phyloP scores from a whole-genome alignment of 148 eudicot genomes.

The Polygonum maritimum region DNA sequence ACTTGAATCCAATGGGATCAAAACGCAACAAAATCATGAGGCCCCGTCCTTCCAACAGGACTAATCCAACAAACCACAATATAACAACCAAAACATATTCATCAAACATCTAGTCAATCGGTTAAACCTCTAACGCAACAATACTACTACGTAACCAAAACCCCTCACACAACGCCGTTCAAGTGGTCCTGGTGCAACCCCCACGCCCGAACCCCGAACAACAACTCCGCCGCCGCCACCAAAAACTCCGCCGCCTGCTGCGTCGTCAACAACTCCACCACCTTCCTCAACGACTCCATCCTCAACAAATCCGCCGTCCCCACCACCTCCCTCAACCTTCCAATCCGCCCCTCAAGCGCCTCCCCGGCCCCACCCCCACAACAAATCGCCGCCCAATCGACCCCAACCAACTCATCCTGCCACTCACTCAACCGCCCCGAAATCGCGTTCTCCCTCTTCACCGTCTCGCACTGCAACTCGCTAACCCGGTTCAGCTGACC shows the following conservation, averaged over 20 bases:
- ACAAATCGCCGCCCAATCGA: constrained; percentile 17
- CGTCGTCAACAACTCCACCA: constrained; percentile 68
- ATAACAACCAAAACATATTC: too few relatives aligned
- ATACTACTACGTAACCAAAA: too few relatives aligned
- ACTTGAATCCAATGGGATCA: too few relatives aligned
- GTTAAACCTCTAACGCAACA: too few relatives aligned
- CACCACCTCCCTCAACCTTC: constrained; percentile 33
- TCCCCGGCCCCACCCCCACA: constrained; percentile 16
- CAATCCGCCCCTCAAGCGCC: constrained; percentile 19
- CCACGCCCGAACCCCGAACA: constrained; percentile 57
- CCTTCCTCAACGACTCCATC: constrained; percentile 37
- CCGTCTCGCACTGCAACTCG: constrained; percentile 71
- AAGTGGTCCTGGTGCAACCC: constrained; percentile 43
- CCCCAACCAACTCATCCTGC: constrained; percentile 56
- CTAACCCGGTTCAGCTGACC: constrained; percentile 58
- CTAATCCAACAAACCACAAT: too few relatives aligned
- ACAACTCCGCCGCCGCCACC: constrained; percentile 56
- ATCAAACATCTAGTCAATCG: too few relatives aligned
- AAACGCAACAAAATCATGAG: too few relatives aligned
- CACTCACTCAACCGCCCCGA: constrained; percentile 50
- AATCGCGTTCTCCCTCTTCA: constrained; percentile 52
- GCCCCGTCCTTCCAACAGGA: too few relatives aligned
- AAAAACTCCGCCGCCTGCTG: constrained; percentile 78
- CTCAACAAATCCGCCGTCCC: constrained; percentile 60
- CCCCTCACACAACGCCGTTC: too few relatives aligned